Evolutionary conservation across 2,329 filamentous ascomycete species (phyloP).

Genomic region (Plectosphaerella sp.): DNA sequence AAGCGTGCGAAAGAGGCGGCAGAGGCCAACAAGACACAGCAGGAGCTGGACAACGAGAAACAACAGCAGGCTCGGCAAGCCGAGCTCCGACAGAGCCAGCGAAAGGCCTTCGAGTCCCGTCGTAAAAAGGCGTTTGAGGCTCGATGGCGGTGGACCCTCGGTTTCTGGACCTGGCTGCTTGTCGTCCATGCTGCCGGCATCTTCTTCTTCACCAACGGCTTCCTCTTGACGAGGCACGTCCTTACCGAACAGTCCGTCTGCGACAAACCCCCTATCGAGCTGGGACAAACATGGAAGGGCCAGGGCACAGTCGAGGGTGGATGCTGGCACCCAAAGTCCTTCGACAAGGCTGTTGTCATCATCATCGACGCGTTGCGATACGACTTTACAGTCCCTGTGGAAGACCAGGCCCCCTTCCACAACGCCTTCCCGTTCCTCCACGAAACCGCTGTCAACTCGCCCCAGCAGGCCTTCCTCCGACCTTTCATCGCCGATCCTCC

Average conservation of each 20-base stretch:
- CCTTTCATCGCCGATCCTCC: conserved; percentile 98
- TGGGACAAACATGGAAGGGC: conserved; percentile 29
- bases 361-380: conserved; percentile 93
- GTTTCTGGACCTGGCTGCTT: conserved; percentile 67
- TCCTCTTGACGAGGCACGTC: conserved; percentile 82
- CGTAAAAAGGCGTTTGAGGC: conserved; percentile 46
- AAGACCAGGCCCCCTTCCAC: conserved; percentile 61
- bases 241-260: conserved; percentile 74
- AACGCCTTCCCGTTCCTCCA: conserved; percentile 84
- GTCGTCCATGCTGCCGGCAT: conserved; percentile 76
- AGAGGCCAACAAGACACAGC: conserved; percentile 26
- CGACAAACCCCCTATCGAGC: conserved; percentile 59
- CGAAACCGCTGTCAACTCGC: conserved; percentile 70
- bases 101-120: conserved; percentile 40
- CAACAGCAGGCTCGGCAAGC: conserved; percentile 27
- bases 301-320: conserved; percentile 52
- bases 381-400: conserved; percentile 87
- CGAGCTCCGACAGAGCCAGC: conserved; percentile 36
- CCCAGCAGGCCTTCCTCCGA: conserved; percentile 79
- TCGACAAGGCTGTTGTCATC: conserved; percentile 85
- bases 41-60: conserved; percentile 14
- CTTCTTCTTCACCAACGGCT: conserved; percentile 90
- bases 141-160: conserved; percentile 54
- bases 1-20: conserved; percentile 43
- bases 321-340: conserved; percentile 95